Base-by-base conservation (phyloP, 2,329 filamentous ascomycete genomes). In the Cordyceps farinosa region DNA sequence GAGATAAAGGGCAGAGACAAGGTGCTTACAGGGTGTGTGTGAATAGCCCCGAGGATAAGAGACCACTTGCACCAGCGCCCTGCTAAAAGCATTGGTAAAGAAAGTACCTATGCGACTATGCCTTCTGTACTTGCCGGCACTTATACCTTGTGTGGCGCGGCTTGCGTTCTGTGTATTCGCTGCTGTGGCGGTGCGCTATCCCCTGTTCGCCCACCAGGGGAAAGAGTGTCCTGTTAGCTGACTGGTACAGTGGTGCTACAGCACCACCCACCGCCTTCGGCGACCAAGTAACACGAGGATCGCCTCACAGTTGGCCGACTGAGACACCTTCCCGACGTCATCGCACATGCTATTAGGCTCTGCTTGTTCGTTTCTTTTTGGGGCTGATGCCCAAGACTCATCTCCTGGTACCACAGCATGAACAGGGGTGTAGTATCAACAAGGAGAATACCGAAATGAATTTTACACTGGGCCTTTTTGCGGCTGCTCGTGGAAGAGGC, bases 131-230 rank as follows among this genome's bases (percentile, higher is more conserved):
- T 52, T 52, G 27, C 48, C 48, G 30, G 32, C 48, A 22, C 29
- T 29, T 52, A 22, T 17, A 53, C 30, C 36, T 27, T 30, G 7
- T n/a, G 38, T 55, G 52, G 36, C 38, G 52, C 22, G 29, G 32
- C 17, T 36, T 38, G 38, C 44, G 7, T 8, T 55, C 22, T n/a
- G 15, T 38, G 50, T 54, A 29, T 29, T 42, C 22, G n/a, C n/a
- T 15, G n/a, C 38, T 55, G 52, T 44, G 52, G 52, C 52, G 52
- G 52, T 55, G 38, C 52, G 38, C 52, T 38, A 1, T 54, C n/a
- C 8, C 36, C 36, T 22, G 22, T 22, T 22, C 22, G 22, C 22
- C 22, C 22, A 22, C 22, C 22, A 22, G 22, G 22, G 22, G 22
- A 22, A 22, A 22, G 22, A 22, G 22, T 22, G 22, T 22, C 22